These are phyloP conservation scores for Parafenestella ontariensis DNA, from an alignment of 2,329 filamentous ascomycete genomes.

Conservation along the genomic window DNA sequence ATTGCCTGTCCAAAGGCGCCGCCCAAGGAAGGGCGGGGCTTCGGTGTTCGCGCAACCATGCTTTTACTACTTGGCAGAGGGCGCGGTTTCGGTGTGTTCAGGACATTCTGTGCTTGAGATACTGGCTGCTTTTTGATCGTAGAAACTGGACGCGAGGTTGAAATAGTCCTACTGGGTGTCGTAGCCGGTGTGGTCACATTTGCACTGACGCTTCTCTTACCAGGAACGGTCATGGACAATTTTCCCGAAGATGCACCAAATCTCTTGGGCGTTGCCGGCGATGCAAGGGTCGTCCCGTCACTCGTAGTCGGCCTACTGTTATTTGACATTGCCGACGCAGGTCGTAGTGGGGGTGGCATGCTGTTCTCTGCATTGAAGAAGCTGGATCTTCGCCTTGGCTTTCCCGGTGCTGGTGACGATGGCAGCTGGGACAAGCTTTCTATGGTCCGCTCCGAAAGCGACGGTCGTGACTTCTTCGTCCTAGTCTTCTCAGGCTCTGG, in stretches of 20 bases:
- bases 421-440: slow-evolving; percentile 82
- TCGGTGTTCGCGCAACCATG: slow-evolving; percentile 44
- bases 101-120: slow-evolving; percentile 32
- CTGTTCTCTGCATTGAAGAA: slow-evolving; percentile 74
- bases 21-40: slow-evolving; percentile 38
- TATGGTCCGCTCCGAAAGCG: slow-evolving; percentile 82
- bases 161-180: slow-evolving; percentile 43
- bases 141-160: slow-evolving; percentile 42
- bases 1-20: slow-evolving; percentile 46
- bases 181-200: slow-evolving; percentile 24
- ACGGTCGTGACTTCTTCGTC: slow-evolving; percentile 57
- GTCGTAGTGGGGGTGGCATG: slow-evolving; percentile 67
- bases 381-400: slow-evolving; percentile 68
- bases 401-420: slow-evolving; percentile 70
- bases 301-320: slow-evolving; percentile 60
- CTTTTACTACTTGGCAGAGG: slow-evolving; percentile 47
- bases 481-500: slow-evolving; percentile 22
- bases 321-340: slow-evolving; percentile 65
- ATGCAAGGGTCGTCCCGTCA: slow-evolving; percentile 46
- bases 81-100: slow-evolving; percentile 37
- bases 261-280: slow-evolving; percentile 41
- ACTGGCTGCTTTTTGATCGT: slow-evolving; percentile 40
- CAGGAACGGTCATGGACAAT: slow-evolving; percentile 45
- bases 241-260: slow-evolving; percentile 19
- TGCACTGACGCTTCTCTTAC: slow-evolving; percentile 47